These are phyloP conservation scores for Xerocomus amazonicus DNA, from an alignment of 1,284 basidiomycete genomes.

Conservation along the genomic window DNA sequence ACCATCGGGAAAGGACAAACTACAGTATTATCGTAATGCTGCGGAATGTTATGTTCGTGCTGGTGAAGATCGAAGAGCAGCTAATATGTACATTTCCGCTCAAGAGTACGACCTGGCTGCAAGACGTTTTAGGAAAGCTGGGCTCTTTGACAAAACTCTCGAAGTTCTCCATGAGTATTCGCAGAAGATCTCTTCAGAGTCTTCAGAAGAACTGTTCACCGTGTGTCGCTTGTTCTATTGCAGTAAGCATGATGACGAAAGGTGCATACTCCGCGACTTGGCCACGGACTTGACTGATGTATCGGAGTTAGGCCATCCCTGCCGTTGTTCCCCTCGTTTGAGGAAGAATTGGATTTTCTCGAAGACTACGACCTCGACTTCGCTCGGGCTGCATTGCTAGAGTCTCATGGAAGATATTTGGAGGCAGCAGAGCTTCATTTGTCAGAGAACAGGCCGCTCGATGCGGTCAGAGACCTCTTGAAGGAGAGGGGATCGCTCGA, in stretches of 20 bases:
- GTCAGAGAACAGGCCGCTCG: slow-evolving; percentile 43
- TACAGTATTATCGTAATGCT: slow-evolving; percentile 46
- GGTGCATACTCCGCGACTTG: slow-evolving; percentile 13
- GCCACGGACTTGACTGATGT: slow-evolving; percentile 2
- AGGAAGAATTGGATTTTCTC: slow-evolving; percentile 57
- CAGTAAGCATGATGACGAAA: slow-evolving; percentile 35
- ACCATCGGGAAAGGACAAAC: slow-evolving; percentile 22
- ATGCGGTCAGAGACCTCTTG: slow-evolving; percentile 49
- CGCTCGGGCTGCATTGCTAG: slow-evolving; percentile 49
- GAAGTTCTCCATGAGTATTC: slow-evolving; percentile 39
- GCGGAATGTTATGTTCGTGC: slow-evolving; percentile 52
- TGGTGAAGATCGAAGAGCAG: slow-evolving; percentile 43
- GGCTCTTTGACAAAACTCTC: slow-evolving; percentile 53
- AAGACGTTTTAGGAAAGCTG: slow-evolving; percentile 45
- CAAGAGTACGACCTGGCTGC: slow-evolving; percentile 45
- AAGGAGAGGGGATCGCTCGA: slow-evolving; percentile 30
- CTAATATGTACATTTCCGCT: slow-evolving; percentile 42
- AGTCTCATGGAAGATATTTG: slow-evolving; percentile 38
- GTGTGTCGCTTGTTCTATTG: slow-evolving; percentile 54
- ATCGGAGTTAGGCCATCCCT: slow-evolving; percentile 38
- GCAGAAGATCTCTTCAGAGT: slow-evolving; percentile 31
- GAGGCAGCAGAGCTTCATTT: slow-evolving; percentile 60
- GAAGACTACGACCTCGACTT: slow-evolving; percentile 53
- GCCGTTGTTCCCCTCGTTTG: slow-evolving; percentile 49
- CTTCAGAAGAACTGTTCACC: slow-evolving; percentile 41